Evolutionary conservation across 352 stramenopile species (phyloP).

Genomic region (Nothophytophthora sp.): DNA sequence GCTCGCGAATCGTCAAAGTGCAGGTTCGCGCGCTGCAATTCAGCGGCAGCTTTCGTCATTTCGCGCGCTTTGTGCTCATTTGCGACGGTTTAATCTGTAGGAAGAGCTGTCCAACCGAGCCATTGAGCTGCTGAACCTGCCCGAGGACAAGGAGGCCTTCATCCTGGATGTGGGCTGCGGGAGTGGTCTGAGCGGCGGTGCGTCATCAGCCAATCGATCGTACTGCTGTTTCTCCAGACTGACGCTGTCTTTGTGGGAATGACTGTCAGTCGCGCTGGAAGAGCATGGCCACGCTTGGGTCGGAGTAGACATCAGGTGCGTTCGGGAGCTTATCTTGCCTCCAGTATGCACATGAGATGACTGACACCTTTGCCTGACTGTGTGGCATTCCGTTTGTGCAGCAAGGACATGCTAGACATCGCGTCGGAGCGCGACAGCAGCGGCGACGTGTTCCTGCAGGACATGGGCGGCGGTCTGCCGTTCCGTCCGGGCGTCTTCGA

Average conservation of each 20-base stretch:
- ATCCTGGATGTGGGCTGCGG: constrained; percentile 98
- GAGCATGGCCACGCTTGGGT: constrained; percentile 97
- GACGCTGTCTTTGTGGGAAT: too few species aligned
- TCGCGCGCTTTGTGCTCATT: background rate
- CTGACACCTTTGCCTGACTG: background rate
- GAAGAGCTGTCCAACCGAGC: constrained; percentile 95
- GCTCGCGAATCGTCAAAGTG: constrained; percentile 92
- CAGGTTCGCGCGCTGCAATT: constrained; percentile 54
- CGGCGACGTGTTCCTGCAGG: constrained; percentile 89
- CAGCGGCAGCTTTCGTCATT: background rate
- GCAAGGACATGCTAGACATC: constrained; percentile 99
- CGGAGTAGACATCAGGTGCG: constrained; percentile 94
- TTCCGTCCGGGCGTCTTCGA: constrained; percentile 99
- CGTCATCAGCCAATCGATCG: constrained; percentile 10
- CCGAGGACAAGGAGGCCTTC: constrained; percentile 81
- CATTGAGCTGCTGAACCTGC: constrained; percentile 97
- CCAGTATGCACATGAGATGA: background rate
- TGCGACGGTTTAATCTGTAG: constrained; percentile 17
- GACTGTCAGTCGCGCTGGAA: constrained; percentile 87
- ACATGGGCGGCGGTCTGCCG: constrained; percentile 98
- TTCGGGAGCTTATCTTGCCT: background rate
- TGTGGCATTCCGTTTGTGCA: constrained; percentile 2
- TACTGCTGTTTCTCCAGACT: constrained; percentile 5
- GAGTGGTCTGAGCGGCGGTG: constrained; percentile 94
- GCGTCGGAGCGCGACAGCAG: constrained; percentile 93